Base-by-base conservation (phyloP, 1,139 yeast genomes). In the Debaryomyces singareniensis region DNA sequence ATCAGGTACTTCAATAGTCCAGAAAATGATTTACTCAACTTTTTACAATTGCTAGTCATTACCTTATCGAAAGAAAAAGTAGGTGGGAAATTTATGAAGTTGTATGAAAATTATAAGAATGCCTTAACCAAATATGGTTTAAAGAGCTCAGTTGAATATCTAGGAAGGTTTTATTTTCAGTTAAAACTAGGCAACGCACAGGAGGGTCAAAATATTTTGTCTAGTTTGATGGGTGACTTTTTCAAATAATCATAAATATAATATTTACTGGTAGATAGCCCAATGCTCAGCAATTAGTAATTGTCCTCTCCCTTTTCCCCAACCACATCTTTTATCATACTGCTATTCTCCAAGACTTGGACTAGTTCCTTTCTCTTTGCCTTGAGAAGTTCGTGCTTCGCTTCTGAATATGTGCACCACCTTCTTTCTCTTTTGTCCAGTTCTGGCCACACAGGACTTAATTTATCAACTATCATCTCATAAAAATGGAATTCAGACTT, bases 171-270 rank as follows among this genome's bases (percentile, higher is more conserved):
- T 20, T 64, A 61, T 41, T 66, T 58, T 38, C 49, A 48, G 16
- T 53, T 66, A 39, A 52, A 51, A 26, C 42, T 64, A 42, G 83
- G 81, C 10, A 72, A 79, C 26, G 56, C 71, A 12, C 75, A 68
- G 30, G 73, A 70, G 29, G 78, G 73, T 35, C 68, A 68, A 12
- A 85, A 86, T 49, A 65, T 84, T 63, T 59, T 89, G 46, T 91
- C 86, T 44, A 86, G 81, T 46, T 68, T 89, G 63, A 84, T 89
- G 95, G 79, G 93, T 14, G 86, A 87, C 20, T 63, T 87, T 33
- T 68, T 85, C 43, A 65, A 65, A 42, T 67, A 48, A 32, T 13
- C 10, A 6, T 7, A 6, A 25, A 11, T 6, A 14, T 11, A 12
- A 25, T 25, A 6, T 12, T 14, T 11, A 16, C 7, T 18, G 21